These are phyloP conservation scores for Lepiota brunneoincarnata DNA, from an alignment of 768 basidiomycete species.

Conservation along the genomic window DNA sequence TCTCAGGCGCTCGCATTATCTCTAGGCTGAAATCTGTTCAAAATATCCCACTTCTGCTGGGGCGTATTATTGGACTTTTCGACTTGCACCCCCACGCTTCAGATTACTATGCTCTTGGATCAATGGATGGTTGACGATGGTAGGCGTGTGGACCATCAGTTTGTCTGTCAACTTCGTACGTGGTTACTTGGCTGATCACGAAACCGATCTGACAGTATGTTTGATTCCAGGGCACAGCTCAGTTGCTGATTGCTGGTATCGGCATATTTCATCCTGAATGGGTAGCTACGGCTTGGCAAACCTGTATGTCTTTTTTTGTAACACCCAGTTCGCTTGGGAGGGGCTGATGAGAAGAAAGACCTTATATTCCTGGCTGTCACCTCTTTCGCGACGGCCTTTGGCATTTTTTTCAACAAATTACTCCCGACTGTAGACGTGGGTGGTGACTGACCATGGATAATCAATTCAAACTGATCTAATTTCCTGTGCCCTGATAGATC, in stretches of 20 bases:
- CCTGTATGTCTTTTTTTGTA: conserved; percentile 34
- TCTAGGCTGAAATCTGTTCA: conserved; percentile 55
- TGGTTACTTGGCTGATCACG: not conserved
- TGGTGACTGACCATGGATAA: conserved; percentile 11
- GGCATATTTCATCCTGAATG: conserved; percentile 58
- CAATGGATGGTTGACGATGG: conserved; percentile 66
- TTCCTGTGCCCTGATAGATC: conserved; percentile 30
- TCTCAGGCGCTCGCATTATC: conserved; percentile 50
- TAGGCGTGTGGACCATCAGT: conserved; percentile 69
- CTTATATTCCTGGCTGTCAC: conserved; percentile 57
- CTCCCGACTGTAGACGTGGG: conserved; percentile 49
- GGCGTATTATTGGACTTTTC: conserved; percentile 67
- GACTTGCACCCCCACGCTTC: conserved; percentile 49
- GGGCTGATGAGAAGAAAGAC: conserved; percentile 26
- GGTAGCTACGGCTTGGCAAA: conserved; percentile 58
- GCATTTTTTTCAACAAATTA: conserved; percentile 53
- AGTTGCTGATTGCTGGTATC: conserved; percentile 57
- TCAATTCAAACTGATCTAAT: not conserved
- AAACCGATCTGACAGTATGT: not conserved
- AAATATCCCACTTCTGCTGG: conserved; percentile 62
- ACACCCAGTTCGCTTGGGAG: not conserved
- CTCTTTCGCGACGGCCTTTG: conserved; percentile 42
- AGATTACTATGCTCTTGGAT: conserved; percentile 59
- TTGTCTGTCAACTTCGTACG: conserved; percentile 62
- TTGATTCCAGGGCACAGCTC: conserved; percentile 45